Evolutionary conservation across 2,329 filamentous ascomycete species (phyloP).

Genomic region (Pseudogymnoascus sp.): DNA sequence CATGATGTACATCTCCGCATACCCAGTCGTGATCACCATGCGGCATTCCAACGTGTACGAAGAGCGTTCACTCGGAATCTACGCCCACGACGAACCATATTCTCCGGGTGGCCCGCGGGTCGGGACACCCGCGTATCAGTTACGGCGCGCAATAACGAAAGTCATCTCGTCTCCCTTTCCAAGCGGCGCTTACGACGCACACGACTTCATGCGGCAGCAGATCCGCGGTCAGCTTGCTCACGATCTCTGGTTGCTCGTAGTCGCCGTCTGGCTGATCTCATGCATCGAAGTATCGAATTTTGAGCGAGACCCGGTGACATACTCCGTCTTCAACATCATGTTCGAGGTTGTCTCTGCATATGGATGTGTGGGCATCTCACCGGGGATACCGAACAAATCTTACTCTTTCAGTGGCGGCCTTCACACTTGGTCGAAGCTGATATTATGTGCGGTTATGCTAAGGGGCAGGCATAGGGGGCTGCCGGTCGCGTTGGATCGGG

Average conservation of each 20-base stretch:
- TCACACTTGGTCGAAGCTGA: slow-evolving; percentile 52
- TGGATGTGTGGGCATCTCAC: slow-evolving; percentile 79
- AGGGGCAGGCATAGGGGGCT: slow-evolving; percentile 45
- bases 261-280: slow-evolving; percentile 85
- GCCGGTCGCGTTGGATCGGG: slow-evolving; percentile 46
- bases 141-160: neutral
- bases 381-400: slow-evolving; percentile 68
- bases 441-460: slow-evolving; percentile 47
- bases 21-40: slow-evolving; percentile 91
- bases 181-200: slow-evolving; percentile 51
- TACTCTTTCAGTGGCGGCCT: slow-evolving; percentile 75
- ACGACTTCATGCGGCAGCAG: slow-evolving; percentile 79
- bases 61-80: slow-evolving; percentile 76
- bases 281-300: slow-evolving; percentile 68
- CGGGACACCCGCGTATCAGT: neutral
- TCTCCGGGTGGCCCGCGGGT: neutral
- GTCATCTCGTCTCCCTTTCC: slow-evolving; percentile 17
- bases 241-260: slow-evolving; percentile 93
- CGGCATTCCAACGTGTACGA: slow-evolving; percentile 95
- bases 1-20: slow-evolving; percentile 99
- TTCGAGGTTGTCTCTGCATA: slow-evolving; percentile 87
- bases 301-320: slow-evolving; percentile 24
- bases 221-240: slow-evolving; percentile 89
- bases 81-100: slow-evolving; percentile 36
- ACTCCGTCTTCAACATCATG: slow-evolving; percentile 54